These are phyloP conservation scores for Tuber indicum DNA, from an alignment of 495 filamentous ascomycete species.

Conservation along the genomic window DNA sequence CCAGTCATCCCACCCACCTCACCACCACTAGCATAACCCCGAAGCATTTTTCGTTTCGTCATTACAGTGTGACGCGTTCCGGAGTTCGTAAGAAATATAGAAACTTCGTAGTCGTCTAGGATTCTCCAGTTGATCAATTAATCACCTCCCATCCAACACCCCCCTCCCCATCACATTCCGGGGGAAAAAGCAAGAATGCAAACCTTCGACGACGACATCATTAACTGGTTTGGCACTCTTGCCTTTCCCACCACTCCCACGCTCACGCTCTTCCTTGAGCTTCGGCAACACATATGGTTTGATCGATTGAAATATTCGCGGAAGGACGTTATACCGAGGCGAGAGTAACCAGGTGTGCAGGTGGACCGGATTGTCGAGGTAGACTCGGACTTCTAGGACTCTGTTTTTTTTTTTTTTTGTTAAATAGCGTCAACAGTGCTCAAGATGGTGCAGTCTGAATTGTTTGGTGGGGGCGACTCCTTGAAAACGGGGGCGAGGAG, in stretches of 20 bases:
- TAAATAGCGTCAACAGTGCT: not conserved
- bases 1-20: slow-evolving; percentile 48
- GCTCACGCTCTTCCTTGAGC: slow-evolving; percentile 72
- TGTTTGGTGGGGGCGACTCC: slow-evolving; percentile 8
- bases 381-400: slow-evolving; percentile 89
- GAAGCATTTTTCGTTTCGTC: slow-evolving; percentile 70
- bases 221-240: slow-evolving; percentile 65
- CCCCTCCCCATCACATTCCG: not conserved
- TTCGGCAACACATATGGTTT: slow-evolving; percentile 83
- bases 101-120: slow-evolving; percentile 88
- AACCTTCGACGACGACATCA: slow-evolving; percentile 80
- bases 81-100: slow-evolving; percentile 83
- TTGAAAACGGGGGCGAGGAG: not conserved
- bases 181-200: slow-evolving; percentile 10
- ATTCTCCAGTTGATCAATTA: slow-evolving; percentile 4
- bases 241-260: slow-evolving; percentile 54
- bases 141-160: not conserved
- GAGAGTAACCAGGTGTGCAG: slow-evolving; percentile 73
- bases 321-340: slow-evolving; percentile 63
- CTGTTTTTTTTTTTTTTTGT: slow-evolving; percentile 76
- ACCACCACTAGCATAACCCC: slow-evolving; percentile 43
- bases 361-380: slow-evolving; percentile 82
- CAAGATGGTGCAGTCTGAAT: not conserved
- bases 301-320: slow-evolving; percentile 72
- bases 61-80: slow-evolving; percentile 82